Base-by-base conservation (phyloP, 441 rosid species). In the Manihot esculenta region DNA sequence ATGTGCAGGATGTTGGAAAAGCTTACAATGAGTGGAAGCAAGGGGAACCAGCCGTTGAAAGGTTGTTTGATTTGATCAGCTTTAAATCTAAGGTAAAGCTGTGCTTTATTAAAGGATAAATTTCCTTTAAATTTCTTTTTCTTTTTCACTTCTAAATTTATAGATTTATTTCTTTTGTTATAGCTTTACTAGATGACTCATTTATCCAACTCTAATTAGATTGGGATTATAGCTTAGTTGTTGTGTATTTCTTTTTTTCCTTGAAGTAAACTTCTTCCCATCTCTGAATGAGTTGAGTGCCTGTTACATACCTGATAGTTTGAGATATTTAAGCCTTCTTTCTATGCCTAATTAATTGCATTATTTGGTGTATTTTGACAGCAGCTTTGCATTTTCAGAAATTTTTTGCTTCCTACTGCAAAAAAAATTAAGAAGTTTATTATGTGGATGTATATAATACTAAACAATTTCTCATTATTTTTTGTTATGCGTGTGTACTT, bases 11-110 rank as follows among this genome's bases (percentile, higher is more conserved):
- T 83, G 73, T 90, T 47, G 99, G 95, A 68, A 89, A 94, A 85
- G 97, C 97, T 63, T 92, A 87, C 79, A 92, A 94, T 76, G 99
- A 92, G 77, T 81, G 91, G 87, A 94, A 94, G 87, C 95, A 87
- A 82, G 97, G 95, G 68, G 97, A 94, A 79, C 95, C 99, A 49
- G 97, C 97, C 2, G 82, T 94, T 63, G 90, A 89, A 76, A 91
- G 95, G 48, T 81, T 94, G 74, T 85, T 87, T 84, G 95, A 86
- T 73, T 81, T 92, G 78, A 74, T 89, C 70, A 82, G 74, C 50
- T 82, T 81, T 66, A 84, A 81, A 76, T 79, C 87, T 57, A 83
- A 90, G 96, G 98, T 90, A 80, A 67, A 23, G 38, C 20, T 21
- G 33, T 63, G 47, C 13, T 53, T 54, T 42, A 20, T 54, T 48